Evolutionary conservation across 495 filamentous ascomycete species (phyloP), one percentile per base, ranked within the genome.

Genomic region (Stereocaulon alpinum): DNA sequence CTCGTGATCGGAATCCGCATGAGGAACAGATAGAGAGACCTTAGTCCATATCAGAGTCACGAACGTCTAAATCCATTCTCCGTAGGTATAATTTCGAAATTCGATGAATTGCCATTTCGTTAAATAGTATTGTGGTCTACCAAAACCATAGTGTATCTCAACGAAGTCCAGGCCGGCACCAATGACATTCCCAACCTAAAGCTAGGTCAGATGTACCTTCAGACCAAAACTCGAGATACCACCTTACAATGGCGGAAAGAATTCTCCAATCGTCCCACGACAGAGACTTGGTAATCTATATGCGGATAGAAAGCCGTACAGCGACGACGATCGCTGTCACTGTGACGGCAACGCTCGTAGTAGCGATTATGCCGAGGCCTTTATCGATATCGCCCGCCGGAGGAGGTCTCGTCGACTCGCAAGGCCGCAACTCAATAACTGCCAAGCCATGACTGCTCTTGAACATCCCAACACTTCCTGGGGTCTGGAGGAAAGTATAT

Each of bases 261-360:
- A 59, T 59, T 30, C 45, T 61, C 59, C 52, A 61, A 22, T 61
- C 59, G 17, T 55, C 41, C 59, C 59, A 61, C n/a, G 51, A 9
- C 6, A 61, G 22, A 1, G 6, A 41, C 17, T 55, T 42, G 18
- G 45, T 40, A 24, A 55, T 40, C 27, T n/a, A 59, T 17, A 14
- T 42, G 18, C 56, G 20, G 2, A 71, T 20, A 67, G 70, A 29
- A 47, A 74, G 15, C 63, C 67, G 10, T 66, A 63, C 47, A 76
- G 76, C 58, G 66, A 76, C 6, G 66, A 77, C 30, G 5, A 57
- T 6, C 4, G 41, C 41, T 29, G 45, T 49, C 10, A 49, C 22
- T 11, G 22, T 6, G 12, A 49, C 24, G 24, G 3, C 24, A 24
- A 24, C 3, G 24, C 24, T 24, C 24, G 24, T 24, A 24, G 24